Evolutionary conservation across 2,329 filamentous ascomycete species (phyloP).

Genomic region (Daldinia eschscholtzii): DNA sequence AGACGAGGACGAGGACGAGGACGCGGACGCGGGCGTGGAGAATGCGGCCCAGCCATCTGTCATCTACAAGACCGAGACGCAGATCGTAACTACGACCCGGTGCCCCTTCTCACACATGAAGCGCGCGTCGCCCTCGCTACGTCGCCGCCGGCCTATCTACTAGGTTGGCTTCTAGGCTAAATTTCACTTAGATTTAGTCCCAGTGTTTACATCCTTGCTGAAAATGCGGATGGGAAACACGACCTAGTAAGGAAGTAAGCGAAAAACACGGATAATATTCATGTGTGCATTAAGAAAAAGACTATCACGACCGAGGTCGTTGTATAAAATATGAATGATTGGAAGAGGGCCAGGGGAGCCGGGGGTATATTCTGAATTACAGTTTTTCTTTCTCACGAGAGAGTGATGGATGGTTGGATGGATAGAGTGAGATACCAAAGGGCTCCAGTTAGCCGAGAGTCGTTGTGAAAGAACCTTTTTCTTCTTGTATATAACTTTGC

Average conservation of each 20-base stretch:
- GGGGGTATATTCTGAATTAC: background rate
- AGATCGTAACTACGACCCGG: conserved; percentile 14
- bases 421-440: conserved; percentile 4
- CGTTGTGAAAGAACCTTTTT: background rate
- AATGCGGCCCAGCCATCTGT: background rate
- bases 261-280: background rate
- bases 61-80: conserved; percentile 4
- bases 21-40: background rate
- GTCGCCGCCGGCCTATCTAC: conserved; percentile 1
- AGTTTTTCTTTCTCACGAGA: background rate
- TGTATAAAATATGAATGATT: background rate
- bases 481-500: conserved; percentile 7
- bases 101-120: conserved; percentile 6
- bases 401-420: background rate
- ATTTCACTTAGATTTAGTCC: background rate
- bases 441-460: background rate
- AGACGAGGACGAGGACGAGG: background rate
- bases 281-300: background rate
- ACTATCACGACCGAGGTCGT: background rate
- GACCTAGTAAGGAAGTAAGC: background rate
- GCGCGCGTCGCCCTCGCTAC: conserved; percentile 5
- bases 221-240: background rate
- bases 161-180: background rate
- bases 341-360: background rate
- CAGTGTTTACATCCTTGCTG: background rate